Conservation (phyloP, 306 rosid genomes). For the Begonia fuchsioides region DNA sequence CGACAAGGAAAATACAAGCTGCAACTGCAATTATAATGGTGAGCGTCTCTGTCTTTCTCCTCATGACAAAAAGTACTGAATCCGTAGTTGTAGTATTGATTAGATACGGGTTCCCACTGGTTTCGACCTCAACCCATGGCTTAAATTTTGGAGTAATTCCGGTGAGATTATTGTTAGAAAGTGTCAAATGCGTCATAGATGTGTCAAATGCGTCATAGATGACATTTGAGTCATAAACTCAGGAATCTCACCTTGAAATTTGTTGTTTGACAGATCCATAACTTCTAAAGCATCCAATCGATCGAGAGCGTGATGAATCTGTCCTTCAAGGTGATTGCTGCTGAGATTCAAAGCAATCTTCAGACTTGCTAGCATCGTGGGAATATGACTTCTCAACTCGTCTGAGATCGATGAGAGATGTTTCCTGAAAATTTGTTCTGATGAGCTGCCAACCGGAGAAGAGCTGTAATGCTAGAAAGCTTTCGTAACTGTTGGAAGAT, state of each 20-base stretch:
- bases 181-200: constrained; percentile 27
- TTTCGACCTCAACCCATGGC: constrained; percentile 5
- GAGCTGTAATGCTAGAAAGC: constrained; percentile 22
- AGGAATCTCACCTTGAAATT: constrained; percentile 45
- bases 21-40: constrained; percentile 32
- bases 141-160: constrained; percentile 27
- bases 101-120: constrained; percentile 16
- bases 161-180: constrained; percentile 41
- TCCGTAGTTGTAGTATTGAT: not conserved
- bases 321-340: constrained; percentile 40
- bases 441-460: constrained; percentile 55
- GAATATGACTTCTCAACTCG: constrained; percentile 37
- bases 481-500: constrained; percentile 24
- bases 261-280: constrained; percentile 75
- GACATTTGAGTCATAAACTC: constrained; percentile 1
- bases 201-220: no score
- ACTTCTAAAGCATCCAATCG: constrained; percentile 24
- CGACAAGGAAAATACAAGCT: constrained; percentile 30
- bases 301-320: constrained; percentile 25
- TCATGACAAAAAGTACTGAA: constrained; percentile 9
- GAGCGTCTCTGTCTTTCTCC: constrained; percentile 14
- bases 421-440: constrained; percentile 25
- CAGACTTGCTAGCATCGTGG: constrained; percentile 34
- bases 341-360: constrained; percentile 72
- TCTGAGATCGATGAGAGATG: no score